Evolutionary conservation across 2,329 filamentous ascomycete genomes (phyloP), one percentile per base, ranked within the genome.

Genomic region (Xylariaceae sp.): DNA sequence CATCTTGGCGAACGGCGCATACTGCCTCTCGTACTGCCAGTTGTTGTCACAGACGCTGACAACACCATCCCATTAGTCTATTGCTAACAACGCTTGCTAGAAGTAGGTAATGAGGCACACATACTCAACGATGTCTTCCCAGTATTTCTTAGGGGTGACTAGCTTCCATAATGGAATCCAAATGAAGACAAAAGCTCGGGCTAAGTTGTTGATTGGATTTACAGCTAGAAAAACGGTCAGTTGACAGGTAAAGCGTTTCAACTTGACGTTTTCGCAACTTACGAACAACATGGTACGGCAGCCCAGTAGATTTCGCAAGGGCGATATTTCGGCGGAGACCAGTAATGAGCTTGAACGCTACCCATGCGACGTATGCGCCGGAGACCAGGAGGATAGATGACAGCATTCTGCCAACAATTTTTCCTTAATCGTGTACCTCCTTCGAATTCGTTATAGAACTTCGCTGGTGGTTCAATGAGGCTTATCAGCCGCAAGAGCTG

Each of bases 101-200:
- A 9, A 26, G 8, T 23, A 12, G 19, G 31, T 8, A 34, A 29
- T 9, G 52, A 43, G 9, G 17, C 19, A n/a, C 26, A 71, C 84
- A 56, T 78, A 89, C 86, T 83, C 79, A 28, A 88, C 68, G 81
- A 87, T 86, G 48, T 76, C 63, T 49, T 85, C 78, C 74, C 82
- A 86, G 73, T 78, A 81, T n/a, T 76, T 74, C 36, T 74, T 74
- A 0, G 87, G 87, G 7, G 33, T 28, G 0, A 89, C 71, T 6
- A 72, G 66, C 51, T 78, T 78, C 65, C 90, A 77, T 23, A 88
- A 56, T 3, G 82, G 82, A 3, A 84, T 65, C 80, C 79, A 87
- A 33, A 87, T 62, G 49, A 72, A 71, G 61, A 79, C 75, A 2
- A 82, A 82, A 19, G 86, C 66, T 54, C 87, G 77, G 82, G 85